A percentile compares a stretch with the other conserved stretches of the same genome.
phyloP scores from a whole-genome alignment of 257 asterid genomes.

The Solanum virginianum region DNA sequence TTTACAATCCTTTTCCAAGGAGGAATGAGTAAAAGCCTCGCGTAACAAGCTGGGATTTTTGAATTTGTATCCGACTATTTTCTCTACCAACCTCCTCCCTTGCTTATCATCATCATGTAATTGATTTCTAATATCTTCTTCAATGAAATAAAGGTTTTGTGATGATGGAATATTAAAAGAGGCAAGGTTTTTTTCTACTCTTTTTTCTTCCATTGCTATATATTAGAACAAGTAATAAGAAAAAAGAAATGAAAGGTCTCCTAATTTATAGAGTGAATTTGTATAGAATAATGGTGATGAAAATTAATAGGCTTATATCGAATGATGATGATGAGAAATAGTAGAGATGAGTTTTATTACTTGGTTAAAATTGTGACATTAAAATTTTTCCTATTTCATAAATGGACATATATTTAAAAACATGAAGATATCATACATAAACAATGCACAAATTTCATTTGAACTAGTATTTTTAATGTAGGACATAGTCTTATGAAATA shows the following conservation, averaged over 20 bases:
- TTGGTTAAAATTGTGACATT: too few relatives aligned
- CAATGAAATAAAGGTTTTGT: background rate
- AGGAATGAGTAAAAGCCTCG: constrained; percentile 27
- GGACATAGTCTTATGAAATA: too few relatives aligned
- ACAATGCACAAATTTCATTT: too few relatives aligned
- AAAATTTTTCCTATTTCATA: too few relatives aligned
- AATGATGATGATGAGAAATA: too few relatives aligned
- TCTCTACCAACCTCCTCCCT: background rate
- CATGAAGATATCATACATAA: too few relatives aligned
- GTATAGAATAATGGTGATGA: background rate
- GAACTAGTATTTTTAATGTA: too few relatives aligned
- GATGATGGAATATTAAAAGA: background rate
- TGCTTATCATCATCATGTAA: background rate
- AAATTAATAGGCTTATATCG: background rate
- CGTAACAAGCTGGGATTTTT: constrained; percentile 1
- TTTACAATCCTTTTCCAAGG: background rate
- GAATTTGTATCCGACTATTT: constrained; percentile 20
- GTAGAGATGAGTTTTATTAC: too few relatives aligned
- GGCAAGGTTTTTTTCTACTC: too few relatives aligned
- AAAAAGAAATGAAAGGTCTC: background rate
- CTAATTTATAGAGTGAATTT: background rate
- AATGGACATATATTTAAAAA: too few relatives aligned
- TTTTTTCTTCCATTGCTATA: background rate
- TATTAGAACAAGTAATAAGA: background rate
- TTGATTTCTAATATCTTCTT: background rate